A percentile compares a stretch with the other conserved stretches of the same genome.
Evolutionary conservation across 805 yeast species (phyloP).

Genomic region (Ogataea henricii): DNA sequence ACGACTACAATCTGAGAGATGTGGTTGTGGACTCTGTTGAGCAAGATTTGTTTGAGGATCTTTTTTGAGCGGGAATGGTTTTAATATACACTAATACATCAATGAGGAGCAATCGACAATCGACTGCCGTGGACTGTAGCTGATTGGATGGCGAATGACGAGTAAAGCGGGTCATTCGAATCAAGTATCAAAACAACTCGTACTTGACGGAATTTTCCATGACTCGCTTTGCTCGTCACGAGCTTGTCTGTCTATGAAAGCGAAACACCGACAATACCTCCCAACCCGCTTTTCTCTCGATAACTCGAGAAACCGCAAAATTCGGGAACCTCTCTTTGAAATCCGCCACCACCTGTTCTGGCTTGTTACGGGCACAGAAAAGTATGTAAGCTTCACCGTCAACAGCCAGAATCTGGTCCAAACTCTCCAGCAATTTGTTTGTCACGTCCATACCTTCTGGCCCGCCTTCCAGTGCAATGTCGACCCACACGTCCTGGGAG

Average conservation of each 20-base stretch:
- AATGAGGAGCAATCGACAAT: no score
- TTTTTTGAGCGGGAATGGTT: constrained; percentile 40
- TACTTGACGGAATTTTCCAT: no score
- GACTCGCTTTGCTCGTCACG: background rate
- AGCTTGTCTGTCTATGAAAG: constrained; percentile 41
- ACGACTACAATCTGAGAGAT: constrained; percentile 53
- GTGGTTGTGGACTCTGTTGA: constrained; percentile 50
- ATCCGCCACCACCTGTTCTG: constrained; percentile 52
- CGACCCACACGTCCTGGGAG: constrained; percentile 66
- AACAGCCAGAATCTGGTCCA: constrained; percentile 53
- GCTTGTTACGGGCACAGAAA: constrained; percentile 90
- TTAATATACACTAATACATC: constrained; percentile 1
- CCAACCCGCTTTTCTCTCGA: constrained; percentile 90
- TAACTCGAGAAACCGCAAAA: constrained; percentile 59
- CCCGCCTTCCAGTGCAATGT: constrained; percentile 90
- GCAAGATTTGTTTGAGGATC: constrained; percentile 59
- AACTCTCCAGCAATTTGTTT: constrained; percentile 52
- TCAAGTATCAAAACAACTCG: no score
- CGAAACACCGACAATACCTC: constrained; percentile 80
- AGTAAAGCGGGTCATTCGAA: no score
- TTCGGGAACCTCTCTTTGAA: constrained; percentile 40
- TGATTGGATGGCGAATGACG: no score
- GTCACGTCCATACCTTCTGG: constrained; percentile 89
- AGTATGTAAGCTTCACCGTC: constrained; percentile 82
- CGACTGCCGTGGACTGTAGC: no score